phyloP scores from a whole-genome alignment of 2,329 filamentous ascomycete species.

The Fusarium chuoi region DNA sequence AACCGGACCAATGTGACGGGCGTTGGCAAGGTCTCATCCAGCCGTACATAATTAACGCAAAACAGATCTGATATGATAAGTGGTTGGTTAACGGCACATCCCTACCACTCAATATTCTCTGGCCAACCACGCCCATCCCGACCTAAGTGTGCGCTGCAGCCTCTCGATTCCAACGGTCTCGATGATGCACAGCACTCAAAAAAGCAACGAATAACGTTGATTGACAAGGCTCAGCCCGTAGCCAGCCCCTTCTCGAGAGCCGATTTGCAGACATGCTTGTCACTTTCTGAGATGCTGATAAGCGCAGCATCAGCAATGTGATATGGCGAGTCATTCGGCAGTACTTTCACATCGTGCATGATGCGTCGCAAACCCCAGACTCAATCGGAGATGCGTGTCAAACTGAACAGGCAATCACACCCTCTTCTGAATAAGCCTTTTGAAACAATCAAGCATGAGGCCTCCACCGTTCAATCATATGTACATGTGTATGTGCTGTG shows the following conservation, averaged over 20 bases:
- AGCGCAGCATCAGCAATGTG: conserved; percentile 5
- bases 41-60: conserved; percentile 21
- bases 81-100: conserved; percentile 34
- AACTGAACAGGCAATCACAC: background rate
- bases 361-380: conserved; percentile 26
- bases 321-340: conserved; percentile 24
- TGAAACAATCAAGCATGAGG: conserved; percentile 13
- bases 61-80: conserved; percentile 30
- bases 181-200: conserved; percentile 39
- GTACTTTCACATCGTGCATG: conserved; percentile 2
- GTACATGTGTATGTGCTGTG: background rate
- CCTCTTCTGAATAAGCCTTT: background rate
- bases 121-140: conserved; percentile 11
- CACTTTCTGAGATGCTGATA: background rate
- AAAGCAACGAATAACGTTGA: conserved; percentile 25
- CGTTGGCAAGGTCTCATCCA: conserved; percentile 5
- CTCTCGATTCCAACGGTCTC: conserved; percentile 40
- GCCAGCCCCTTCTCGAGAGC: conserved; percentile 10
- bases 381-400: conserved; percentile 24
- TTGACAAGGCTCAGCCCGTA: conserved; percentile 18
- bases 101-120: conserved; percentile 26
- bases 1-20: conserved; percentile 5
- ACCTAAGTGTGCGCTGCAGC: conserved; percentile 40
- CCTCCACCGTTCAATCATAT: background rate
- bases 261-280: conserved; percentile 16